Evolutionary conservation across 202 grass and related monocot species (phyloP).

Genomic region (Carex arenaria): DNA sequence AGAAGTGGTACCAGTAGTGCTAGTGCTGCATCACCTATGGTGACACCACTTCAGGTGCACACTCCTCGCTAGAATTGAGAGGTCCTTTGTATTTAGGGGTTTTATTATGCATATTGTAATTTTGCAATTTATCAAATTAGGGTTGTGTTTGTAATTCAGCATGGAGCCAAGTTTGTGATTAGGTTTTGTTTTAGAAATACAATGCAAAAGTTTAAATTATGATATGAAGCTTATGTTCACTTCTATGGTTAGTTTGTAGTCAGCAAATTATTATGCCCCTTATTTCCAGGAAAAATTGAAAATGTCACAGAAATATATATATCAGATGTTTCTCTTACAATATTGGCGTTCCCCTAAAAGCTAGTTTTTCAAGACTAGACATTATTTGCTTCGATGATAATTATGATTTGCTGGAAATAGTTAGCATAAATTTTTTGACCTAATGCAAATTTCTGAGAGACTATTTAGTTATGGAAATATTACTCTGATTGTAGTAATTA

Average conservation of each 20-base stretch:
- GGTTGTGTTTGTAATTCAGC: background rate
- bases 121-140: background rate
- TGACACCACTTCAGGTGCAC: conserved; percentile 63
- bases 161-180: background rate
- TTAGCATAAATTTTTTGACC: background rate
- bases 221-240: background rate
- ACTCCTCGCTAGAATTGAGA: conserved; percentile 35
- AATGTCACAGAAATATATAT: background rate
- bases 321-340: background rate
- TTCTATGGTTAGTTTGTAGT: background rate
- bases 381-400: background rate
- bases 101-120: background rate
- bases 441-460: background rate
- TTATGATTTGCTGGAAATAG: background rate
- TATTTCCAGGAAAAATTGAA: background rate
- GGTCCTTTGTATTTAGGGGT: background rate
- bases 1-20: conserved; percentile 80
- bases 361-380: background rate
- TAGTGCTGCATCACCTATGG: conserved; percentile 79
- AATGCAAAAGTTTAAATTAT: background rate
- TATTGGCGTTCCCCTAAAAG: background rate
- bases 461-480: background rate
- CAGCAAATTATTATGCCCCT: background rate
- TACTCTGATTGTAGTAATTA: background rate
- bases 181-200: background rate